Base-by-base conservation (phyloP, 495 filamentous ascomycete genomes). In the Annulohypoxylon maeteangense region DNA sequence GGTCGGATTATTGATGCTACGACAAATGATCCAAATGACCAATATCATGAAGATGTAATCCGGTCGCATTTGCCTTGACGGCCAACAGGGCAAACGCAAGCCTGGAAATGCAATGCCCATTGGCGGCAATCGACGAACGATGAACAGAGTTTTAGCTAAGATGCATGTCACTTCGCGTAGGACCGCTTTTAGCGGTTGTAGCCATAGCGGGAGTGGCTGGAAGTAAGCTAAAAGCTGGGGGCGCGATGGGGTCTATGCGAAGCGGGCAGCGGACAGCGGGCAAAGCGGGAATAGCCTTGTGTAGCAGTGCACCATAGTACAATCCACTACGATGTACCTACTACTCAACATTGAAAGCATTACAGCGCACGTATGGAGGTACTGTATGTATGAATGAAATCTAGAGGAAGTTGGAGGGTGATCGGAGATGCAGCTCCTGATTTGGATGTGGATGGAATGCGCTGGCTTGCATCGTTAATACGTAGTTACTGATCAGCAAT, bases 121-220 rank as follows among this genome's bases (percentile, higher is more conserved):
- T 61, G 56, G 65, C 56, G 27, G 34, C 47, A 25, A 7, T 27
- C 20, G 11, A 40, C 14, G 20, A 40, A 20, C 22, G 29, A 48
- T 7, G 54, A 36, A 57, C 31, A 57, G 32, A 40, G 18, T 57
- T 40, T 57, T 38, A 40, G 20, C 54, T 57, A 40, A 27, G 54
- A 70, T 60, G 68, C 61, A 66, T 61, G 68, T 40, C 45, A 62
- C 61, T 59, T 53, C 42, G 45, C 51, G 66, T 48, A 61, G 70
- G 65, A 65, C 65, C 48, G 70, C 66, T 62, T 69, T 65, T 66
- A 68, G 65, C 65, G 70, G 70, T 69, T 69, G 61, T 34, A 66
- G 64, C 65, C 32, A 65, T 60, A 18, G 50, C 62, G 56, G 65
- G 61, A 70, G 67, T 65, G 67, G 67, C 67, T 73, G 61, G 54